These are phyloP conservation scores for Heliosperma pusillum DNA, from an alignment of 148 eudicot genomes.

Conservation along the genomic window DNA sequence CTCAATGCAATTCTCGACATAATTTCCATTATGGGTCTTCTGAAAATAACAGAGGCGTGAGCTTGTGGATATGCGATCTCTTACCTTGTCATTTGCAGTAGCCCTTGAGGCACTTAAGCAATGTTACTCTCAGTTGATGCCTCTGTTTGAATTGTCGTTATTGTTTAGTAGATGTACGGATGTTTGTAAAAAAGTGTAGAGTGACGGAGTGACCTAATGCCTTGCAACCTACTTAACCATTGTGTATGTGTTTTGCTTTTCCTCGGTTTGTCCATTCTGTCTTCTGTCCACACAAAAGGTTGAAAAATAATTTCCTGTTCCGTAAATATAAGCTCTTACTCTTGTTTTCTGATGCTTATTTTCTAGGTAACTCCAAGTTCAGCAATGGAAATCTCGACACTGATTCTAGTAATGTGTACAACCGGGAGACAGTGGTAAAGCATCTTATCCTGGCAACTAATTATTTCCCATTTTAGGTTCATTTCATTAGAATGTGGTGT, in stretches of 20 bases:
- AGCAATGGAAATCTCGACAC: constrained; percentile 33
- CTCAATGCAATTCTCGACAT: neutral
- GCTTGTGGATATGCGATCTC: neutral
- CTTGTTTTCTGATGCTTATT: constrained; percentile 8
- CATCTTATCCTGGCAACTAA: constrained; percentile 12
- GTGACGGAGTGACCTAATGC: neutral
- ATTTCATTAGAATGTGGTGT: neutral
- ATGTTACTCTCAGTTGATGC: neutral
- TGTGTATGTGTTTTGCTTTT: neutral
- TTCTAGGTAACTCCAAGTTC: constrained; percentile 47
- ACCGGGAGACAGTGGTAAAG: constrained; percentile 47
- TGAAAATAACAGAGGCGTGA: neutral
- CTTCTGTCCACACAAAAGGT: neutral
- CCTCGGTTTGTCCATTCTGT: neutral
- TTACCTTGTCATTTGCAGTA: neutral
- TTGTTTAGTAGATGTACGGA: neutral
- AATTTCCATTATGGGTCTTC: neutral
- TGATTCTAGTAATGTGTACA: constrained; percentile 40
- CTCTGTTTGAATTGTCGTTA: constrained; percentile 5
- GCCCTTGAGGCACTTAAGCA: neutral
- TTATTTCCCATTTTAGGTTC: neutral
- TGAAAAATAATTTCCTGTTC: neutral
- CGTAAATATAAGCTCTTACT: constrained; percentile 3
- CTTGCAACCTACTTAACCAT: constrained; percentile 1
- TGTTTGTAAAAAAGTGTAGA: neutral